phyloP scores from a whole-genome alignment of 1,284 basidiomycete species.

The Blastosporella zonata region DNA sequence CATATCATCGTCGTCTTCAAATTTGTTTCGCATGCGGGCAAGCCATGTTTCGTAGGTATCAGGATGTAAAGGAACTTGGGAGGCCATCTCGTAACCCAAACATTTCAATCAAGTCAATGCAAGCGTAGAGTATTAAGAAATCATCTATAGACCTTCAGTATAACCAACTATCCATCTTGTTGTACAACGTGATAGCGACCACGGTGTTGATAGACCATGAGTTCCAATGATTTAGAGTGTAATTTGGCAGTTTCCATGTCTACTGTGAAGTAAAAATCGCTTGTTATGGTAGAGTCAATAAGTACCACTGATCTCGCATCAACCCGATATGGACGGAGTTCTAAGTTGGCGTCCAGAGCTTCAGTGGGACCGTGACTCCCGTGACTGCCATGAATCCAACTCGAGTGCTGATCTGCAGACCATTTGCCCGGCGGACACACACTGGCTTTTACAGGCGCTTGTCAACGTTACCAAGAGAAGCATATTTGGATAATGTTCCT shows the following conservation, averaged over 20 bases:
- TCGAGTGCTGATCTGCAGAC: conserved; percentile 1
- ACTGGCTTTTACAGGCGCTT: conserved; percentile 15
- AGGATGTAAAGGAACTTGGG: not conserved
- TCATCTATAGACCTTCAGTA: not conserved
- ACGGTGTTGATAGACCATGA: not conserved
- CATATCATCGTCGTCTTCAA: not conserved
- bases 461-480: conserved; percentile 35
- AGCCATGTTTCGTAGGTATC: not conserved
- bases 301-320: too few relatives aligned
- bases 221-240: too few relatives aligned
- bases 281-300: too few relatives aligned
- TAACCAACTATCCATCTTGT: not conserved
- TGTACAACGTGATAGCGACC: not conserved
- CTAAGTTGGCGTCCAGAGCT: too few relatives aligned
- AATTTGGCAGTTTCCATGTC: too few relatives aligned
- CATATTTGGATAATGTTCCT: conserved; percentile 51
- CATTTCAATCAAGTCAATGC: not conserved
- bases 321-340: too few relatives aligned
- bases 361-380: too few relatives aligned
- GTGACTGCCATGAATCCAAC: not conserved
- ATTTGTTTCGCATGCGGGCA: not conserved
- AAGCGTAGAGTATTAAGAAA: not conserved
- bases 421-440: not conserved
- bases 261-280: too few relatives aligned
- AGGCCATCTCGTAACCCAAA: not conserved